Percentiles rank a stretch among this genome's conserved stretches.
Evolutionary conservation across 331 rosid genomes (phyloP).

Genomic region (Saraca asoca): DNA sequence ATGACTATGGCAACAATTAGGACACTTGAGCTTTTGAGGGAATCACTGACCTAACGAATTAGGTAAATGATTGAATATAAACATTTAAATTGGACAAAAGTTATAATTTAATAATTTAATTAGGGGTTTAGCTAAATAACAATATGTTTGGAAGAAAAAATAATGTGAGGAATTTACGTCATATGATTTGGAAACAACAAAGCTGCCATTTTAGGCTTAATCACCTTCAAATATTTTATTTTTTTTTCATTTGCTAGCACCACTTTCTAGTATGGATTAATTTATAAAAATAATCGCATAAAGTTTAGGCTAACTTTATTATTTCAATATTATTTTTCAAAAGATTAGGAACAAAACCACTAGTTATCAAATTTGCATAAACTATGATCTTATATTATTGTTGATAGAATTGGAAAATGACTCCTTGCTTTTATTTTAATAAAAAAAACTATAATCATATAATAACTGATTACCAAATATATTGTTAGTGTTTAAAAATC

Average conservation of each 20-base stretch:
- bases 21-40: conserved; percentile 8
- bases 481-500: too few species aligned
- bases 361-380: too few species aligned
- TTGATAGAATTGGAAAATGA: too few species aligned
- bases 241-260: not conserved
- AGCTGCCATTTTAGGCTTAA: conserved; percentile 7
- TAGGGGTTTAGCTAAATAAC: not conserved
- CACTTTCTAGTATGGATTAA: not conserved
- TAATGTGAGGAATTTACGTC: not conserved
- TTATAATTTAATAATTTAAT: not conserved
- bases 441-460: too few species aligned
- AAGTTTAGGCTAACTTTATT: not conserved
- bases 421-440: too few species aligned
- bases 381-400: too few species aligned
- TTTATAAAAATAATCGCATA: not conserved
- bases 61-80: conserved; percentile 13
- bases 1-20: not conserved
- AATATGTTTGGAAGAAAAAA: too few species aligned
- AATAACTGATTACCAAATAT: too few species aligned
- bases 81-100: not conserved
- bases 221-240: not conserved
- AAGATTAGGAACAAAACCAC: not conserved
- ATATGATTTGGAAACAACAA: not conserved
- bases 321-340: not conserved
- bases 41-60: conserved; percentile 10